A percentile compares a stretch with the other conserved stretches of the same genome.
Evolutionary conservation across 2,329 filamentous ascomycete genomes (phyloP).

Genomic region (Eutypa lata): DNA sequence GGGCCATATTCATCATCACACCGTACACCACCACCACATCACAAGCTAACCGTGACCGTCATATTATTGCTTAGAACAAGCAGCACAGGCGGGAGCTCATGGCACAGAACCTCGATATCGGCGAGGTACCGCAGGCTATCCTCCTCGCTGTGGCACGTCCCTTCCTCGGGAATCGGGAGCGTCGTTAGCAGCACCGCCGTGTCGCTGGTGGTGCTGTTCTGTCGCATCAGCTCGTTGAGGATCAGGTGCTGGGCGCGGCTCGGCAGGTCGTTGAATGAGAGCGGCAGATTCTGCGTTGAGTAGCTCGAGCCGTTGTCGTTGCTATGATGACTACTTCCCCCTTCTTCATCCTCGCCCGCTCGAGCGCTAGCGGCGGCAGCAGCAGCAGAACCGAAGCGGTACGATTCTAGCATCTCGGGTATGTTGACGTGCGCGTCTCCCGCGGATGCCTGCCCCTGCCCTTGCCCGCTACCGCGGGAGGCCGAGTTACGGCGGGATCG

Average conservation of each 20-base stretch:
- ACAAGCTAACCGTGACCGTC: slow-evolving; percentile 79
- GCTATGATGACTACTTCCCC: background rate
- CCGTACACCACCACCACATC: too few relatives aligned
- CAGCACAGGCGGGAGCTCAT: slow-evolving; percentile 70
- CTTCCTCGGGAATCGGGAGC: slow-evolving; percentile 74
- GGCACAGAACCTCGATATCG: slow-evolving; percentile 75
- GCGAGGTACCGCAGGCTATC: slow-evolving; percentile 72
- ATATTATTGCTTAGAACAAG: slow-evolving; percentile 85
- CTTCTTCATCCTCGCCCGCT: background rate
- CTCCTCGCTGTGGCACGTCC: slow-evolving; percentile 67
- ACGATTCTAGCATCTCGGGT: slow-evolving; percentile 40
- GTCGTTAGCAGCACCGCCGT: slow-evolving; percentile 83
- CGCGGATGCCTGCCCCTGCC: background rate
- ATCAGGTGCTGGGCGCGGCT: slow-evolving; percentile 83
- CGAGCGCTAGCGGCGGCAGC: background rate
- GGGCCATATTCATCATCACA: too few relatives aligned
- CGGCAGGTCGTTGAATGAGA: slow-evolving; percentile 84
- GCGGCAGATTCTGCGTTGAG: slow-evolving; percentile 60
- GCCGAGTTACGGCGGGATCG: slow-evolving; percentile 36
- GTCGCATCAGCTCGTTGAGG: slow-evolving; percentile 76
- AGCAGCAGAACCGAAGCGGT: slow-evolving; percentile 24
- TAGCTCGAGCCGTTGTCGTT: slow-evolving; percentile 37
- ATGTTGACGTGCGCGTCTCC: slow-evolving; percentile 39
- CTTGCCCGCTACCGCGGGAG: slow-evolving; percentile 17
- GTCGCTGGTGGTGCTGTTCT: slow-evolving; percentile 52